A percentile compares a stretch with the other conserved stretches of the same genome.
These are phyloP conservation scores for Casuarina cunninghamiana DNA, from an alignment of 306 rosid genomes.

Conservation along the genomic window DNA sequence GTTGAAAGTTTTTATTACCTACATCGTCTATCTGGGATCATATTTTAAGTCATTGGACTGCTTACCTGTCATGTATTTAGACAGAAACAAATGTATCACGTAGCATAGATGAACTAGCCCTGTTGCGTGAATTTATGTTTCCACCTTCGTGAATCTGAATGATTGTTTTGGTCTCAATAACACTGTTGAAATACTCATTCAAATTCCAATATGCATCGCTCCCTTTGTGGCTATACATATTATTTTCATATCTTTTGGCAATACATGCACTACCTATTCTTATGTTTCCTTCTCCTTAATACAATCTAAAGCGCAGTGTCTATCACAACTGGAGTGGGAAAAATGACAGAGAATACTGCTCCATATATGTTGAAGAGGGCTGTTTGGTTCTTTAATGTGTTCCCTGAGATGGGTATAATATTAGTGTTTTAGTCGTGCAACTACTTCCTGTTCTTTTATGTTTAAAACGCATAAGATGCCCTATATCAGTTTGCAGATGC, in stretches of 20 bases:
- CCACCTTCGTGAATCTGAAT: constrained; percentile 2
- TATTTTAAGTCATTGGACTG: constrained; percentile 10
- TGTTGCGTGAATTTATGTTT: constrained; percentile 3
- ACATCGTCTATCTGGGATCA: constrained; percentile 3
- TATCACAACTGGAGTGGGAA: background rate
- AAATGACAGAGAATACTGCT: background rate
- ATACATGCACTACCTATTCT: background rate
- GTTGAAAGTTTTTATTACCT: constrained; percentile 4
- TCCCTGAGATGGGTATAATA: constrained; percentile 6
- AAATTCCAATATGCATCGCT: background rate
- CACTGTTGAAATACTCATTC: background rate
- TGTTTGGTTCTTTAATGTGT: constrained; percentile 3
- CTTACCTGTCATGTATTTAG: constrained; percentile 10
- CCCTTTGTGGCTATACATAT: background rate
- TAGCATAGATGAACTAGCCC: constrained; percentile 1
- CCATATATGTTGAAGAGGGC: background rate
- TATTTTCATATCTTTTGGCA: background rate
- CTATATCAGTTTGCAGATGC: constrained; percentile 18
- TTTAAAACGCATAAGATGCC: constrained; percentile 4
- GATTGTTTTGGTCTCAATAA: constrained; percentile 7
- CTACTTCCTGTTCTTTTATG: constrained; percentile 8
- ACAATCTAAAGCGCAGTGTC: background rate
- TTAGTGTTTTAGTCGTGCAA: constrained; percentile 11
- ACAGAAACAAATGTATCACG: background rate
- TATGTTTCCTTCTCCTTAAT: background rate